Evolutionary conservation across 1,284 basidiomycete species (phyloP).

Genomic region (Trichosporon inkin): DNA sequence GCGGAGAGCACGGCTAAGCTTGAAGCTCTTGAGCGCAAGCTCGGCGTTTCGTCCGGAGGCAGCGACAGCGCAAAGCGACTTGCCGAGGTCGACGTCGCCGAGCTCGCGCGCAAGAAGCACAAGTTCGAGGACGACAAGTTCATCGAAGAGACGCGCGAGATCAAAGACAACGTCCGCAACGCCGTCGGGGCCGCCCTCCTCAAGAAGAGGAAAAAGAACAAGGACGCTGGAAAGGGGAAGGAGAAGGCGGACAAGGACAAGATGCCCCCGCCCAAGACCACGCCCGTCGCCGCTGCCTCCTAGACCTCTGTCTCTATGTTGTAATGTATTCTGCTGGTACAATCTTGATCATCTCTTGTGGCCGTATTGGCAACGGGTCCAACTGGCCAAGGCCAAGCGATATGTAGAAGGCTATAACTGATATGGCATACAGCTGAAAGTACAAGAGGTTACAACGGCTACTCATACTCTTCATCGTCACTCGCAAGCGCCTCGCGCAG

Average conservation of each 20-base stretch:
- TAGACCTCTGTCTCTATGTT: background rate
- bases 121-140: constrained; percentile 89
- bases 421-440: background rate
- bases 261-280: constrained; percentile 28
- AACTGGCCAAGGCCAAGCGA: background rate
- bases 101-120: constrained; percentile 68
- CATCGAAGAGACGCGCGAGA: constrained; percentile 83
- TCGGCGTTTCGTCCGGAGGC: constrained; percentile 59
- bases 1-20: constrained; percentile 80
- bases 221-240: constrained; percentile 61
- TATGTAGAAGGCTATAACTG: too few relatives aligned
- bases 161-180: constrained; percentile 85
- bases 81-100: constrained; percentile 52
- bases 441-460: constrained; percentile 6
- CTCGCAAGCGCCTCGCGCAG: constrained; percentile 30
- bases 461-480: constrained; percentile 13
- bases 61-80: constrained; percentile 41
- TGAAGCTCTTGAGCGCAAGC: constrained; percentile 72
- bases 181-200: constrained; percentile 67
- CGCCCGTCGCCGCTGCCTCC: constrained; percentile 9
- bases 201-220: constrained; percentile 28
- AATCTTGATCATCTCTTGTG: background rate
- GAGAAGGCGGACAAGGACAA: constrained; percentile 58
- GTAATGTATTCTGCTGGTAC: background rate
- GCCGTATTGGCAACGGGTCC: background rate